Percentiles rank a stretch among this genome's conserved stretches.
phyloP scores from a whole-genome alignment of 2,329 filamentous ascomycete genomes.

The Aureobasidium melanogenum region DNA sequence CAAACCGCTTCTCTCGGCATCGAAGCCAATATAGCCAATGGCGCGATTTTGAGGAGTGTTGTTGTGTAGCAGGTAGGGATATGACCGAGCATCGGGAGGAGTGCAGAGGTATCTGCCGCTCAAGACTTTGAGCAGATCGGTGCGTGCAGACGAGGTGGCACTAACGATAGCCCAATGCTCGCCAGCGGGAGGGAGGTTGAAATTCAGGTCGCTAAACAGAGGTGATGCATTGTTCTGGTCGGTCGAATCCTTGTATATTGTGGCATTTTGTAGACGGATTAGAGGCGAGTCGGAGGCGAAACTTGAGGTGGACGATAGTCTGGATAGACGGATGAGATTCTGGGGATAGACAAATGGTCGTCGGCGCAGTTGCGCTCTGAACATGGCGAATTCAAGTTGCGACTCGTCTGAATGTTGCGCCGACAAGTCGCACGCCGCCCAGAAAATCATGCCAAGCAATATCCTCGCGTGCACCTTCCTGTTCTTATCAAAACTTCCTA shows the following conservation, averaged over 20 bases:
- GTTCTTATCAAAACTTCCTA: not conserved
- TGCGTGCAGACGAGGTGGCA: conserved; percentile 68
- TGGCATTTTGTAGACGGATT: conserved; percentile 66
- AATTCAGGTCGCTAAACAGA: conserved; percentile 62
- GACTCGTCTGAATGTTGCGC: not conserved
- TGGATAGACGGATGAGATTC: not conserved
- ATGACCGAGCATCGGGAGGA: conserved; percentile 67
- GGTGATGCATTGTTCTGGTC: conserved; percentile 53
- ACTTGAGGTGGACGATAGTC: not conserved
- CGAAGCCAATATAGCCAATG: conserved; percentile 86
- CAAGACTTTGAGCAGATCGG: conserved; percentile 71
- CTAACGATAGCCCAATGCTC: conserved; percentile 72
- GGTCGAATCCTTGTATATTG: conserved; percentile 74
- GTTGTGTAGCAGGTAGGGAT: conserved; percentile 59
- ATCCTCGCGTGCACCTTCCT: conserved; percentile 1
- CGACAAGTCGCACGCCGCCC: not conserved
- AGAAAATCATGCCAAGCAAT: conserved; percentile 1
- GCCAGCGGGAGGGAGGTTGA: conserved; percentile 48
- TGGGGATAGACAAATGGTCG: not conserved
- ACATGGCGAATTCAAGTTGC: not conserved
- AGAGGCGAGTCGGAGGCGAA: conserved; percentile 12
- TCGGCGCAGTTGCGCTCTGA: conserved; percentile 8
- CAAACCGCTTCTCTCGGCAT: conserved; percentile 55
- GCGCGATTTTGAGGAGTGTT: conserved; percentile 56
- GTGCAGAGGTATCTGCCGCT: conserved; percentile 66